These are phyloP conservation scores for Castanea crenata DNA, from an alignment of 306 rosid genomes.

Conservation along the genomic window DNA sequence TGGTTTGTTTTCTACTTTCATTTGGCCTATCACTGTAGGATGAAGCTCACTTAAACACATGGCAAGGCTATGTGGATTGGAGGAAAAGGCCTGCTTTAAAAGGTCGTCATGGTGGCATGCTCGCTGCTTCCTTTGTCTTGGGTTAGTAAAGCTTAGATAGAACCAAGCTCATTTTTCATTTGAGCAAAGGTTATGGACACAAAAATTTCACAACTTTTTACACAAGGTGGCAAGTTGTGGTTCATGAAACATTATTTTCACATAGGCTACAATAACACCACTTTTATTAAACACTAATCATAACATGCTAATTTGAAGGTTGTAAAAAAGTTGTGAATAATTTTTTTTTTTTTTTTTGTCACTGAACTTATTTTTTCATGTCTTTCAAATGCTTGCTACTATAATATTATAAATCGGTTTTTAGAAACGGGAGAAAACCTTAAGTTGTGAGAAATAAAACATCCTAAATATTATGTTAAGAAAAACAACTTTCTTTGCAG, in stretches of 20 bases:
- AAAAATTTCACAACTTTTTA: too few relatives aligned
- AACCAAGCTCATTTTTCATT: background rate
- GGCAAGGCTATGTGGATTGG: conserved; percentile 86
- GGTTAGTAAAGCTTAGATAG: conserved; percentile 39
- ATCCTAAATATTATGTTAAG: too few relatives aligned
- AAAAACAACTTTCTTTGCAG: background rate
- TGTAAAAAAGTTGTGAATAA: too few relatives aligned
- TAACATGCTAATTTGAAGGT: too few relatives aligned
- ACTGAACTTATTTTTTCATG: background rate
- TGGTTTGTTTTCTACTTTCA: conserved; percentile 11
- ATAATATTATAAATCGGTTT: background rate
- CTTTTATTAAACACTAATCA: too few relatives aligned
- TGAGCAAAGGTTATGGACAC: too few relatives aligned
- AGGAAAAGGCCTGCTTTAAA: conserved; percentile 63
- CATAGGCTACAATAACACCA: too few relatives aligned
- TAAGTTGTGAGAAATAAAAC: too few relatives aligned
- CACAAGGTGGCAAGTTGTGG: too few relatives aligned
- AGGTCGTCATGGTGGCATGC: conserved; percentile 73
- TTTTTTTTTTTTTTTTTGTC: too few relatives aligned
- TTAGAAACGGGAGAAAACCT: background rate
- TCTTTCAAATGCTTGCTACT: background rate
- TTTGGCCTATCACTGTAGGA: conserved; percentile 32
- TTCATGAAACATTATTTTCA: too few relatives aligned
- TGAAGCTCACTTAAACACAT: conserved; percentile 44
- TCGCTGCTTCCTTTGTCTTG: conserved; percentile 71